Evolutionary conservation across 2,329 filamentous ascomycete species (phyloP), one percentile per base, ranked within the genome.

Genomic region (Fusarium citri): DNA sequence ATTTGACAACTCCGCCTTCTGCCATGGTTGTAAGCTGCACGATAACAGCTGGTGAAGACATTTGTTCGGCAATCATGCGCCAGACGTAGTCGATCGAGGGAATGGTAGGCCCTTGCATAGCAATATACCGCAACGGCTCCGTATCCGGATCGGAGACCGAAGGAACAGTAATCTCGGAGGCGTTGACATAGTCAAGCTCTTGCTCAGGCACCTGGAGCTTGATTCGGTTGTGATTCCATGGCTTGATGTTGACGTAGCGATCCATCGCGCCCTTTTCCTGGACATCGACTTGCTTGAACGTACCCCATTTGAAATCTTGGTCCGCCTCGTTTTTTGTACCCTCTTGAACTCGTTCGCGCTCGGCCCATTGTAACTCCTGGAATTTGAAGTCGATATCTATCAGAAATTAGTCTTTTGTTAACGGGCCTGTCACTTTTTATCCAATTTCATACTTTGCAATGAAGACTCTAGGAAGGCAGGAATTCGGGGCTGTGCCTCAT

Each of bases 11-110:
- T 61, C 88, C 87, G 31, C 87, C 85, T 80, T 98, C 95, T 76
- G 92, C 86, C 26, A 94, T 95, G 77, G 94, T 93, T 4, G 95
- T 99, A 67, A 99, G 88, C 93, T 98, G 98, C 60, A 98, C 91
- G 55, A 98, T 91, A 59, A 98, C 93, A 2, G 89, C 94, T 4
- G 91, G 89, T 47, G 90, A 89, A 26, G 82, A 76, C 54, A 86
- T 80, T 79, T 97, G 93, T 75, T 97, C 91, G 78, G 93, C 92
- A 37, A 98, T 85, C 96, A 99, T 99, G 76, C 96, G 93, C 93
- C 95, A 99, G 71, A 97, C 92, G 76, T 97, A 94, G 71, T 90
- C 88, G 58, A 91, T 86, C 18, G 92, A 93, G 26, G 88, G 87
- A 64, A 85, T 80, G 76, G 94, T 97, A 8, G 96, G 96, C 1